These are phyloP conservation scores for Yamadazyma siamensis DNA, from an alignment of 1,139 yeast genomes.

Conservation along the genomic window DNA sequence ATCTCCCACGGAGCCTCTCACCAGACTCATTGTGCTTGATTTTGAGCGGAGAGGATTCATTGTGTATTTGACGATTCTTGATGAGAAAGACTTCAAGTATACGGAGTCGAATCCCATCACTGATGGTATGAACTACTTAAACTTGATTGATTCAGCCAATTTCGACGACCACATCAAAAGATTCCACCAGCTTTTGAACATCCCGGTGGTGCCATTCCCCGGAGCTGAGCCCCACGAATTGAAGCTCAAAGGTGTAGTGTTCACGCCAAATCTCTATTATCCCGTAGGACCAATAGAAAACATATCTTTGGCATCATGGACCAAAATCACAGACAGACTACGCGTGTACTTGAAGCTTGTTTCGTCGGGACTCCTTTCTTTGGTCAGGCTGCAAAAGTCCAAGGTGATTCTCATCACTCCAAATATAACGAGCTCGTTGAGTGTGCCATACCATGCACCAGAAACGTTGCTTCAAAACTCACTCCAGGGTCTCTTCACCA, in stretches of 20 bases:
- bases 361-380: constrained; percentile 53
- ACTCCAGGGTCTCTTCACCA: constrained; percentile 34
- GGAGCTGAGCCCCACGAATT: constrained; percentile 55
- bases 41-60: constrained; percentile 77
- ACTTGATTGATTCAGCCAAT: constrained; percentile 24
- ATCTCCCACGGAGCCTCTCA: constrained; percentile 73
- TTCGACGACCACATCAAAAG: constrained; percentile 32
- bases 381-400: constrained; percentile 48
- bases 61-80: constrained; percentile 69
- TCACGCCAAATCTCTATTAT: constrained; percentile 62
- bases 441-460: constrained; percentile 49
- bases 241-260: constrained; percentile 53
- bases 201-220: constrained; percentile 44
- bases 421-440: constrained; percentile 38
- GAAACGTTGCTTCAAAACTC: constrained; percentile 42
- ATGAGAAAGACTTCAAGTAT: constrained; percentile 58
- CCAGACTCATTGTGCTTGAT: constrained; percentile 67
- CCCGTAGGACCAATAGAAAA: constrained; percentile 70
- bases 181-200: constrained; percentile 37
- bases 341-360: constrained; percentile 49
- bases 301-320: constrained; percentile 53
- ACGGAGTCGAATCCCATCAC: constrained; percentile 57
- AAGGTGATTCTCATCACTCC: constrained; percentile 45
- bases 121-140: constrained; percentile 47
- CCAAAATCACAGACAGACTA: constrained; percentile 43